These are phyloP conservation scores for Umbelopsis isabellina DNA, from an alignment of 192 early-diverging fungal genomes.

Conservation along the genomic window DNA sequence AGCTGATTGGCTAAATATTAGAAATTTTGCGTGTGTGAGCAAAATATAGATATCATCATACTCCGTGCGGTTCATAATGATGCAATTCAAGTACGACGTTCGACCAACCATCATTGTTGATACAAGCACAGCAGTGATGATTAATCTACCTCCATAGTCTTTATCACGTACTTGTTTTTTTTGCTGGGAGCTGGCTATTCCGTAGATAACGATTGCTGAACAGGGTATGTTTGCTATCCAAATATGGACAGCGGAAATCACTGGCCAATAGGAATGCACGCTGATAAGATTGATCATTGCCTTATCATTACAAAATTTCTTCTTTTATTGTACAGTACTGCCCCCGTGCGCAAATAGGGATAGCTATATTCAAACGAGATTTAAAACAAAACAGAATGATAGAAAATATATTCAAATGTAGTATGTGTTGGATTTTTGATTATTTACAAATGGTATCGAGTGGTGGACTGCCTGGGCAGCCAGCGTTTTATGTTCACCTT, in stretches of 20 bases:
- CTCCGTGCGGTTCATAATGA: too few species aligned
- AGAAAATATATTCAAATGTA: neutral
- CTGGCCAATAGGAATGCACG: constrained; percentile 5
- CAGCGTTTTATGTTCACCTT: neutral
- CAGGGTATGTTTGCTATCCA: constrained; percentile 3
- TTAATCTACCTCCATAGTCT: too few species aligned
- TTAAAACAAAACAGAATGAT: neutral
- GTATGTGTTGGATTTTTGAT: neutral
- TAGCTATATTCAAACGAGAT: neutral
- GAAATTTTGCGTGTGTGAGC: too few species aligned
- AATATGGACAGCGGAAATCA: neutral
- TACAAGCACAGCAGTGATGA: too few species aligned
- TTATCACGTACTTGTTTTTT: too few species aligned
- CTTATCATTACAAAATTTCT: constrained; percentile 7
- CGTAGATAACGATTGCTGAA: neutral
- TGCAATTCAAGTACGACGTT: too few species aligned
- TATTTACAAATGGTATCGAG: neutral
- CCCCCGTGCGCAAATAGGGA: too few species aligned
- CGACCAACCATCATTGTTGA: too few species aligned
- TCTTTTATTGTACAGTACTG: constrained; percentile 4
- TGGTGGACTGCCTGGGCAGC: neutral
- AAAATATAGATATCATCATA: too few species aligned
- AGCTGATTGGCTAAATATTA: too few species aligned
- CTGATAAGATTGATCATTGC: constrained; percentile 21
- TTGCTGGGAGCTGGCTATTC: too few species aligned